Evolutionary conservation across 169 alveolate genomes (phyloP), one percentile per base, ranked within the genome.

Genomic region (Plasmodium gonderi): DNA sequence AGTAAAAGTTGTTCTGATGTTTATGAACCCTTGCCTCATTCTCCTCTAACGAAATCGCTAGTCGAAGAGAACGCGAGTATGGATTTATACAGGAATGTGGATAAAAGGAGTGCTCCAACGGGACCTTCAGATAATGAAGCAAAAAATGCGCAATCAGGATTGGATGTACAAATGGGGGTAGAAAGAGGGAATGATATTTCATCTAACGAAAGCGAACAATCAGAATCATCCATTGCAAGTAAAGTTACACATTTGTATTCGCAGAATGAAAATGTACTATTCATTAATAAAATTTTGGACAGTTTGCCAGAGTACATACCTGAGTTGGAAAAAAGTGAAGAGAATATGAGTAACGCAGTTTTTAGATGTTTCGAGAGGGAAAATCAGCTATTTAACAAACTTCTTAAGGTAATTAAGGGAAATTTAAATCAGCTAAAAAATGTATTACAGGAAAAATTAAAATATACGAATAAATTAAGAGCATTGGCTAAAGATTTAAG

Each of bases 341-440:
- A 81, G 26, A 94, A 97, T 33, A 96, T 97, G 90, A 97, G 97
- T 64, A 96, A 98, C 91, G 99, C 99, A 9, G 96, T 98, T 47
- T 98, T 97, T 94, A 96, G 99, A 90, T 98, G 98, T 96, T 95
- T 98, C 80, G 98, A 97, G 82, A 96, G 99, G 79, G 99, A 98
- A 95, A 78, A 90, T 64, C 38, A 90, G 23, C 72, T 90, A 38
- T 76, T 79, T 44, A 78, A 49, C 54, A 40, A 90, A 4, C 54
- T 90, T 33, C 23, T 90, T 51, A 90, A 90, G 51, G 29, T 77
- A 20, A 90, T 90, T 64, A 90, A 69, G 38, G 31, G 65, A 11
- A 79, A 90, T 69, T 90, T 90, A 90, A 90, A 42, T 60, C 94
- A 90, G 51, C 74, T 90, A 78, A 90, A 79, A 78, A 65, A n/a